A percentile compares a stretch with the other conserved stretches of the same genome.
Conservation (phyloP, 2,329 filamentous ascomycete species). For the Aspergillus arachidicola region DNA sequence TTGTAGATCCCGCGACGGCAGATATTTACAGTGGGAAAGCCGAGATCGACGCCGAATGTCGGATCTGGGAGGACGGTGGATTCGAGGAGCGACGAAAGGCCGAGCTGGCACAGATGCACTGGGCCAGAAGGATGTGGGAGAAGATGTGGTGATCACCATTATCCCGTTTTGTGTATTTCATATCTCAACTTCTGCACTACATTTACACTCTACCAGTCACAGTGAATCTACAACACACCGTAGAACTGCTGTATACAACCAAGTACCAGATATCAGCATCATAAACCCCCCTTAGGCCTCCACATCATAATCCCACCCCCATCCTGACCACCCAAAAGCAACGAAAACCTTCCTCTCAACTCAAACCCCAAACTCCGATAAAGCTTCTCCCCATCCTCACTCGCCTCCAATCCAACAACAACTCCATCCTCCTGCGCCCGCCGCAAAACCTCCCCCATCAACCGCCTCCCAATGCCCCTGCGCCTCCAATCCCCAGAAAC, state of each 20-base stretch:
- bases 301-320: not conserved
- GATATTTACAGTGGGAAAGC: constrained; percentile 37
- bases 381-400: not conserved
- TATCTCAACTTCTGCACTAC: no score
- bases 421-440: not conserved
- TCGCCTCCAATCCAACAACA: not conserved
- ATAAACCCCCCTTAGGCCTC: not conserved
- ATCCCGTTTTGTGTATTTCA: not conserved
- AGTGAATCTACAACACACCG: no score
- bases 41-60: constrained; percentile 38
- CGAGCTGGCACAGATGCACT: constrained; percentile 34
- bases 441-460: not conserved
- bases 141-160: constrained; percentile 29
- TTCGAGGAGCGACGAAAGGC: constrained; percentile 30
- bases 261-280: not conserved
- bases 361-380: not conserved
- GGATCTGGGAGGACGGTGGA: constrained; percentile 36
- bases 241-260: no score
- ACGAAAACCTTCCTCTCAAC: not conserved
- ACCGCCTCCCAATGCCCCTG: not conserved
- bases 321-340: not conserved
- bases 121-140: constrained; percentile 32
- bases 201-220: no score
- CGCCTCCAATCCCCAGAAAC: not conserved
- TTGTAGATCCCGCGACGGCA: constrained; percentile 30